Conservation (phyloP, 2,329 filamentous ascomycete species). For the Hortaea werneckii region DNA sequence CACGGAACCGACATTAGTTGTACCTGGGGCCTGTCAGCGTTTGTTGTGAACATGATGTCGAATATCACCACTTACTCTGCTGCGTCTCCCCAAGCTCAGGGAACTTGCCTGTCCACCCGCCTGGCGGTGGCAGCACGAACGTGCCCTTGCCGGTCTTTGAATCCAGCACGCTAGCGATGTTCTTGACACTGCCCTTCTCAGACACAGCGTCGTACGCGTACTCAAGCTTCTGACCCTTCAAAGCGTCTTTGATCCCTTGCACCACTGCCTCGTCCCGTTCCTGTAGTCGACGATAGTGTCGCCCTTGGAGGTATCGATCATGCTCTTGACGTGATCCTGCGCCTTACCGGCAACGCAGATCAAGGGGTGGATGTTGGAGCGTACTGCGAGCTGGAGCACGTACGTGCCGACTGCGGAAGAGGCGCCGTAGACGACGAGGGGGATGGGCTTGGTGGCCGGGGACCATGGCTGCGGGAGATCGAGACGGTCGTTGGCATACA, state of each 20-base stretch:
- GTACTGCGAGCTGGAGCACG: constrained; percentile 45
- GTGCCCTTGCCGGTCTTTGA: constrained; percentile 22
- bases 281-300: constrained; percentile 54
- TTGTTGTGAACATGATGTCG: constrained; percentile 23
- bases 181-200: constrained; percentile 24
- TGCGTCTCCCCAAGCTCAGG: constrained; percentile 1
- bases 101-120: constrained; percentile 9
- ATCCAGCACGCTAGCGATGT: constrained; percentile 30
- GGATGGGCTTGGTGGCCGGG: constrained; percentile 18
- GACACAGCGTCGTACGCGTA: constrained; percentile 25
- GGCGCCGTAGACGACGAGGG: constrained; percentile 40
- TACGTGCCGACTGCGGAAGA: constrained; percentile 49
- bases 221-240: constrained; percentile 16
- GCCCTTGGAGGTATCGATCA: constrained; percentile 45
- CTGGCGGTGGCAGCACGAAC: constrained; percentile 18
- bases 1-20: constrained; percentile 29
- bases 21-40: constrained; percentile 30
- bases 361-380: constrained; percentile 48
- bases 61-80: too few species aligned
- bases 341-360: constrained; percentile 50
- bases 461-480: constrained; percentile 33
- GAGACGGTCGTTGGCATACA: constrained; percentile 30
- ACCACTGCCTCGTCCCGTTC: constrained; percentile 22
- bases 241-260: constrained; percentile 18
- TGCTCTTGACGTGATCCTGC: constrained; percentile 38